Conservation (phyloP, 2,329 filamentous ascomycete species). For the Aspergillus sp. region DNA sequence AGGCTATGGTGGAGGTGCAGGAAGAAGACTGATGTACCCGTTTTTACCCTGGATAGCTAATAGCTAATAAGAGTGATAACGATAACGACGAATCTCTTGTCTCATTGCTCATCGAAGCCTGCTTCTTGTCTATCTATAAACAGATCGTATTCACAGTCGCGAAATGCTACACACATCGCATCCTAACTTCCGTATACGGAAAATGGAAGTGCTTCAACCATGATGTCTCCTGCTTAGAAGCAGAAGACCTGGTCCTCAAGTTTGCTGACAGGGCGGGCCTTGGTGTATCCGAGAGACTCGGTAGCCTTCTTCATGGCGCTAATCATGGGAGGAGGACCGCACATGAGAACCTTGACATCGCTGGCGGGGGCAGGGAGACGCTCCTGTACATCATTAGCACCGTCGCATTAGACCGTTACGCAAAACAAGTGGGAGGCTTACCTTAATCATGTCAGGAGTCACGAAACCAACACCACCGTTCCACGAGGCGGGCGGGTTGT, state of each 20-base stretch:
- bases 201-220: background rate
- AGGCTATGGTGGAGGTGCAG: constrained; percentile 37
- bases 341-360: constrained; percentile 90
- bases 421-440: constrained; percentile 32
- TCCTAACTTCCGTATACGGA: too few species aligned
- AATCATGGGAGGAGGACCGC: constrained; percentile 94
- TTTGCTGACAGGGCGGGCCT: constrained; percentile 93
- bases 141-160: background rate
- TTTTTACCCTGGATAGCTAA: background rate
- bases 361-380: constrained; percentile 69
- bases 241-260: constrained; percentile 96
- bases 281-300: constrained; percentile 80
- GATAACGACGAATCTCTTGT: constrained; percentile 1
- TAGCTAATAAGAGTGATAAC: background rate
- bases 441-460: constrained; percentile 90
- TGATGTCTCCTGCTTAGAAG: constrained; percentile 53
- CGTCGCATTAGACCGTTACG: background rate
- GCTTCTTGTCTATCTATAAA: constrained; percentile 2
- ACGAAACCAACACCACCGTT: constrained; percentile 90
- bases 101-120: constrained; percentile 2
- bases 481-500: constrained; percentile 91
- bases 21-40: background rate
- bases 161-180: background rate
- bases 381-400: constrained; percentile 30
- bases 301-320: constrained; percentile 95